phyloP scores from a whole-genome alignment of 1,284 basidiomycete genomes.

The Naganishia sp. region DNA sequence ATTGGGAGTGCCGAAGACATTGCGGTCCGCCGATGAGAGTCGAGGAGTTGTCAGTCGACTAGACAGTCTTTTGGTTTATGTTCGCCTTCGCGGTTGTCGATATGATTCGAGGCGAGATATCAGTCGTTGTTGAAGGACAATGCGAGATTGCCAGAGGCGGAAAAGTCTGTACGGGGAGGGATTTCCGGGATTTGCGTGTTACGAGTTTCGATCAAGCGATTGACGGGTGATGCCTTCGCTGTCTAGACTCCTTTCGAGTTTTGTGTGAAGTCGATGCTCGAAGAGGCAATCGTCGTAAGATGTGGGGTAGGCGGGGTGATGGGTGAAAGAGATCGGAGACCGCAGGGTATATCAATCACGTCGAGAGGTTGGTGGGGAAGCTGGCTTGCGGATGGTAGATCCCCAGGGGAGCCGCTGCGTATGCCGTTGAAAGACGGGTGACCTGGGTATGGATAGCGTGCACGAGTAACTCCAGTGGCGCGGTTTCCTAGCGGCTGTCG shows the following conservation, averaged over 20 bases:
- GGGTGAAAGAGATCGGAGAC: too few species aligned
- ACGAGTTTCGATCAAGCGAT: constrained; percentile 13
- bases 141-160: background rate
- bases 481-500: constrained; percentile 14
- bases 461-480: background rate
- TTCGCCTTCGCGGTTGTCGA: background rate
- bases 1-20: constrained; percentile 26
- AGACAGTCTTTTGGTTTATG: background rate
- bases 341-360: too few species aligned
- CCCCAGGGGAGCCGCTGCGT: too few species aligned
- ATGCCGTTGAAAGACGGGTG: too few species aligned
- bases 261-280: background rate
- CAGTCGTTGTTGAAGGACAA: background rate
- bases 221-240: background rate
- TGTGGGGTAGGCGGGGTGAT: too few species aligned
- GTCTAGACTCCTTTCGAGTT: background rate
- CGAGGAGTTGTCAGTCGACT: background rate
- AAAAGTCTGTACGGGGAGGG: background rate
- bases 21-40: background rate
- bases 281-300: too few species aligned
- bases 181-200: too few species aligned
- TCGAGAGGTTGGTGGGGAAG: background rate
- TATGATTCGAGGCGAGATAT: background rate
- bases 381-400: background rate
- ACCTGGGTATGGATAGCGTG: background rate